Base-by-base conservation (phyloP, 73 alveolate species). In the Symbiodinium pilosum region DNA sequence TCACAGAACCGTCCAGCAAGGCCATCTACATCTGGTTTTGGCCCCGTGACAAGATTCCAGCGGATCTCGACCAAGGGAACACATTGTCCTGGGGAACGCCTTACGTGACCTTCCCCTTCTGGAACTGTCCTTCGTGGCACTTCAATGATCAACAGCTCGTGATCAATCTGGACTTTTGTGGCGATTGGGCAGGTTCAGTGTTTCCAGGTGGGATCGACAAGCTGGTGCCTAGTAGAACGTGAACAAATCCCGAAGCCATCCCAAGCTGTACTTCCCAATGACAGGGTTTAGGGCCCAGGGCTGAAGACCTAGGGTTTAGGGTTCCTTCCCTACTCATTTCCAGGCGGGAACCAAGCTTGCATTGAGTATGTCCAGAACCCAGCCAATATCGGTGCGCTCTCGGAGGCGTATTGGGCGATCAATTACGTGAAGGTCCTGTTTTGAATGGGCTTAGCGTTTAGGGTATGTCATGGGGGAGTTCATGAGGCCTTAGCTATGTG, bases 131-230 rank as follows among this genome's bases (percentile, higher is more conserved):
- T 47, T 91, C 97, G 54, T 64, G 88, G 36, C 97, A 91, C 77
- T 91, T 91, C 97, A 43, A 83, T 26, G 38, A 36, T 81, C 43
- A 8, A 84, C 43, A 24, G 32, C 77, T 64, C 36, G 77, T 64
- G 38, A 91, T 91, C 83, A 91, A 91, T 52, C 34, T 91, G 81
- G 97, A 69, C 87, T 91, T 91, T 52, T 91, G 97, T 20, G 97
- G 97, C 7, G 97, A 91, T 42, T 91, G 97, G 97, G 97, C 97
- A 20, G 97, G 97, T 44, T 41, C 42, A n/a, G 97, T 91, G 47
- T 91, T 91, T 41, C 86, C 86, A 12, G 59, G 59, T 9, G 59
- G 59, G 59, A 47, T n/a, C n/a, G n/a, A n/a, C n/a, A n/a, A n/a
- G n/a, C n/a, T n/a, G n/a, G n/a, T n/a, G n/a, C n/a, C n/a, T n/a